Evolutionary conservation across 495 filamentous ascomycete species (phyloP), one percentile per base, ranked within the genome.

Genomic region (Xylaria intraflava): DNA sequence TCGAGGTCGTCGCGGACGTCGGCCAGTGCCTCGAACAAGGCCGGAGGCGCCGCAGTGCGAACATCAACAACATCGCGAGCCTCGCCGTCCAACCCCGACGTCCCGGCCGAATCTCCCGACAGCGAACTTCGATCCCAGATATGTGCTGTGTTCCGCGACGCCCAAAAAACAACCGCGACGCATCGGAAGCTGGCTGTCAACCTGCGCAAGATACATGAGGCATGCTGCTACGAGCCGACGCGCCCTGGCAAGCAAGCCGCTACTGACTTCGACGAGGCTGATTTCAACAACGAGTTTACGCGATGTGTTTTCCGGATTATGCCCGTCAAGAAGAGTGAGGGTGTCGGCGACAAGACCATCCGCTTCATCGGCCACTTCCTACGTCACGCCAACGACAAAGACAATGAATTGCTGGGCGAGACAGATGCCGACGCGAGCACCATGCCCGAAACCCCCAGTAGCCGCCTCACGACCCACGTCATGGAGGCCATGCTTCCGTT

Each of bases 281-380:
- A 93, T 49, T 97, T 98, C 71, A 93, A 90, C 55, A 71, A 78
- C 41, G 94, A 96, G 69, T 81, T 96, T 29, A 77, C 78, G 29
- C 77, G 90, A 64, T 96, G 90, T 61, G 78, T 95, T 33, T 71
- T 92, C 51, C 79, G 91, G 36, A 76, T 91, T 50, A 78, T 97
- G 73, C 75, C 83, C 2, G 85, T 97, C 23, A 95, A 95, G 76
- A 96, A 95, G 76, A 86, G 85, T 31, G 93, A 99, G 71, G 78
- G 82, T 26, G 90, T 88, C 3, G 93, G 90, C 22, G 93, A 99
- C 67, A 82, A 87, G 55, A 76, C 86, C 33, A 76, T 97, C 46
- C 78, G 88, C 38, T 96, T 97, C 67, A 71, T 92, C 60, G 90
- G 88, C 17, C 72, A 86, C 33, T 99, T 94, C 70, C 67, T 99